These are phyloP conservation scores for Apiospora saccharicola DNA, from an alignment of 2,329 filamentous ascomycete genomes.

Conservation along the genomic window DNA sequence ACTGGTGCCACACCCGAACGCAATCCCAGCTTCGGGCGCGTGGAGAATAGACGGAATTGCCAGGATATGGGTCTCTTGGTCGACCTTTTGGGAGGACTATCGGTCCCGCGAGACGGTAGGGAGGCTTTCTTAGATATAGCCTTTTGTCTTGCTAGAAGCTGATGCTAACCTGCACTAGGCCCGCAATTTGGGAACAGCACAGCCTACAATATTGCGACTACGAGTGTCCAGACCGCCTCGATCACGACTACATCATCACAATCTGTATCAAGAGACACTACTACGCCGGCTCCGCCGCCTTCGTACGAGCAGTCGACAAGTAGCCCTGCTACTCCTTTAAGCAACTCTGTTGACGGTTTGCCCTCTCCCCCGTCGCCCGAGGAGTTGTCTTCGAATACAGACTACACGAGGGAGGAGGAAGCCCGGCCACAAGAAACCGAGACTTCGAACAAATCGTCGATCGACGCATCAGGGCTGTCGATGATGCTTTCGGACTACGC, in stretches of 20 bases:
- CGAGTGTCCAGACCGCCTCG: not conserved
- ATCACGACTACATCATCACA: not conserved
- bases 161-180: too few relatives aligned
- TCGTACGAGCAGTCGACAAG: not conserved
- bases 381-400: not conserved
- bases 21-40: not conserved
- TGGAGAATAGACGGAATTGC: not conserved
- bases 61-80: not conserved
- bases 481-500: not conserved
- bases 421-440: too few relatives aligned
- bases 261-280: not conserved
- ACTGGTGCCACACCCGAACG: accelerated
- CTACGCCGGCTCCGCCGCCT: not conserved
- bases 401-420: too few relatives aligned
- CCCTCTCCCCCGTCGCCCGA: not conserved
- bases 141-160: too few relatives aligned
- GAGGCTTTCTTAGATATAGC: too few relatives aligned
- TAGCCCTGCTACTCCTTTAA: accelerated
- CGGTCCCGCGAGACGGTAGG: not conserved
- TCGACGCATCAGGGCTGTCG: not conserved
- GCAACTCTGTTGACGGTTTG: not conserved
- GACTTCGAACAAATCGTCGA: too few relatives aligned
- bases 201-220: too few relatives aligned
- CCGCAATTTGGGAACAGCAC: too few relatives aligned
- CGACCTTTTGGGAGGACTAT: not conserved